Percentiles rank a stretch among this genome's conserved stretches.
These are phyloP conservation scores for Rhododendron ovatum DNA, from an alignment of 148 eudicot genomes.

Conservation along the genomic window DNA sequence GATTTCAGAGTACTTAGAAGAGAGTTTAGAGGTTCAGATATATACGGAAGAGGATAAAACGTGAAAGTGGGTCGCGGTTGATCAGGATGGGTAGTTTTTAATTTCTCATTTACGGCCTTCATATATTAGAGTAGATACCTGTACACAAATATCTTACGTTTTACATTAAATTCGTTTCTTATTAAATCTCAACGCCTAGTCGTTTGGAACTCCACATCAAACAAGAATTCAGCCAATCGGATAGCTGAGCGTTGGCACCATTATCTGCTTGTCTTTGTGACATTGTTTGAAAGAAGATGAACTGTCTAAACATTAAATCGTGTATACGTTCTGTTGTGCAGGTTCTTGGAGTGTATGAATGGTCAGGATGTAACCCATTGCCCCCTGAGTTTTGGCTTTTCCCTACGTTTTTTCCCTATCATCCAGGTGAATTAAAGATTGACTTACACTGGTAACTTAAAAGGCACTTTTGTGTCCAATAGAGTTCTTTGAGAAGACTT, in stretches of 20 bases:
- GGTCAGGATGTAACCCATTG: conserved; percentile 17
- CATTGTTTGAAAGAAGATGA: not conserved
- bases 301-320: not conserved
- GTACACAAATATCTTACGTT: too few species aligned
- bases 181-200: too few species aligned
- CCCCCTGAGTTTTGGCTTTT: conserved; percentile 18
- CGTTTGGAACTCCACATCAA: too few species aligned
- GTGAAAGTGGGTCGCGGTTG: too few species aligned
- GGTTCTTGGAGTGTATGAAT: conserved; percentile 21
- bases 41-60: too few species aligned
- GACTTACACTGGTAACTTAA: not conserved
- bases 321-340: not conserved
- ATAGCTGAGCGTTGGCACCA: not conserved
- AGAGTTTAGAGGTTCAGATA: too few species aligned
- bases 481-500: not conserved
- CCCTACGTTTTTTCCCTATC: not conserved
- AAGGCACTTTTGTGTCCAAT: not conserved
- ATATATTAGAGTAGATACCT: too few species aligned
- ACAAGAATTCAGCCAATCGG: not conserved
- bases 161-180: too few species aligned
- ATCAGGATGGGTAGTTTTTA: too few species aligned
- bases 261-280: not conserved
- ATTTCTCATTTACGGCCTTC: too few species aligned
- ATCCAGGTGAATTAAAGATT: conserved; percentile 9
- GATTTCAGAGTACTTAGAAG: too few species aligned